These are phyloP conservation scores for Escovopsis sp. DNA, from an alignment of 2,329 filamentous ascomycete genomes.

Conservation along the genomic window DNA sequence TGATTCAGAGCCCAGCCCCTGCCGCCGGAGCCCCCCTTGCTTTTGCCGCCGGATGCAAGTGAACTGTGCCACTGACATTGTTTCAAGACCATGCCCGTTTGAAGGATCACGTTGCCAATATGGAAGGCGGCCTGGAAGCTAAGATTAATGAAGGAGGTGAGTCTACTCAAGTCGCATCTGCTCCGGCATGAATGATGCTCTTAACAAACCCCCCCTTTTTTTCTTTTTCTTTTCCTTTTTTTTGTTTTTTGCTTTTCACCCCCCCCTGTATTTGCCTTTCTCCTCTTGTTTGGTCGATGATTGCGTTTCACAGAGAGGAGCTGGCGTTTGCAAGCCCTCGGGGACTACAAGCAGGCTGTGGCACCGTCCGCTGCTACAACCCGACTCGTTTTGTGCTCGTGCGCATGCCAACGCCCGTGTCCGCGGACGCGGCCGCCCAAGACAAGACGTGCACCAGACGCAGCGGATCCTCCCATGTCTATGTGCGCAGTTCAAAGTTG, in stretches of 20 bases:
- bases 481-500: not conserved
- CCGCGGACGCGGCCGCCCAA: not conserved
- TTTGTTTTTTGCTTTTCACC: not conserved
- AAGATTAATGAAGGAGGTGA: conserved; percentile 85
- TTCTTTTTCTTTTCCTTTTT: not conserved
- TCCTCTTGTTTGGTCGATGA: conserved; percentile 6
- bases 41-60: not conserved
- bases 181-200: too few relatives aligned
- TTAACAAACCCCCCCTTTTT: not conserved
- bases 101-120: conserved; percentile 73
- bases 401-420: not conserved
- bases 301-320: not conserved
- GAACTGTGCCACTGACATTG: conserved; percentile 5
- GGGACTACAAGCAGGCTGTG: not conserved
- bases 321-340: not conserved
- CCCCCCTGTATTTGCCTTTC: conserved; percentile 9
- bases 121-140: conserved; percentile 84
- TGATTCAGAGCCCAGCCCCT: not conserved
- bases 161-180: conserved; percentile 19
- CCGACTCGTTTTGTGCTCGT: not conserved
- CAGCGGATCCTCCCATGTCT: not conserved
- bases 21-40: not conserved
- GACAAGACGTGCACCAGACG: not conserved
- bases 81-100: conserved; percentile 72
- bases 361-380: not conserved